Base-by-base conservation (phyloP, 768 basidiomycete genomes). In the Pisolithus albus region DNA sequence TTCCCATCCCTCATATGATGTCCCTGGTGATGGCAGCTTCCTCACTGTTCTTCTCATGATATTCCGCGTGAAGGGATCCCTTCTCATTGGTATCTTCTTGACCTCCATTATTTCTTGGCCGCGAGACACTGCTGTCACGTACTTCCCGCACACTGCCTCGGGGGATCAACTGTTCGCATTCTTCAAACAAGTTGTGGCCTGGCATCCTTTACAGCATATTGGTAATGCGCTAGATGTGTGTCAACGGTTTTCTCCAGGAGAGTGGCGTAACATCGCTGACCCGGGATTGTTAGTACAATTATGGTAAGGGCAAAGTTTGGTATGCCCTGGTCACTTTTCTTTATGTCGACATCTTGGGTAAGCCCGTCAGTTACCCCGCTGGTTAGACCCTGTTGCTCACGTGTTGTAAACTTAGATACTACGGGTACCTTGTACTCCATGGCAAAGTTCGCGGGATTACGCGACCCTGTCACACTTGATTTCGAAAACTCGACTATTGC, bases 91-190 rank as follows among this genome's bases (percentile, higher is more conserved):
- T 43, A 91, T 93, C 60, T 75, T 91, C 72, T 68, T 92, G 53
- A 86, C 84, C n/a, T 82, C 88, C 21, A 77, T 92, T 67, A 81
- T 91, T 59, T 91, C 87, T 0, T 93, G 91, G 91, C 88, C 89
- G 0, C 82, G 91, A n/a, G 75, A 80, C 0, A 90, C 90, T 0
- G 32, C 80, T 7, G 83, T 93, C 60, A 92, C 90, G 11, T 83
- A 78, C 60, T 93, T 93, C 73, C 90, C 91, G 2, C 73, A 92
- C 59, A 87, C 80, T 6, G 57, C 58, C 0, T 60, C 75, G 4
- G 91, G 91, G 7, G 79, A 93, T 60, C 76, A 75, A 28, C 72
- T 84, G 41, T 93, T 91, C 63, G 79, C 84, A 56, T 92, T 83
- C 66, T 93, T 93, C 79, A 88, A 89, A 66, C 70, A 91, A 57